A percentile compares a stretch with the other conserved stretches of the same genome.
Conservation (phyloP, 805 yeast species). For the Suhomyces xylopsoci region DNA sequence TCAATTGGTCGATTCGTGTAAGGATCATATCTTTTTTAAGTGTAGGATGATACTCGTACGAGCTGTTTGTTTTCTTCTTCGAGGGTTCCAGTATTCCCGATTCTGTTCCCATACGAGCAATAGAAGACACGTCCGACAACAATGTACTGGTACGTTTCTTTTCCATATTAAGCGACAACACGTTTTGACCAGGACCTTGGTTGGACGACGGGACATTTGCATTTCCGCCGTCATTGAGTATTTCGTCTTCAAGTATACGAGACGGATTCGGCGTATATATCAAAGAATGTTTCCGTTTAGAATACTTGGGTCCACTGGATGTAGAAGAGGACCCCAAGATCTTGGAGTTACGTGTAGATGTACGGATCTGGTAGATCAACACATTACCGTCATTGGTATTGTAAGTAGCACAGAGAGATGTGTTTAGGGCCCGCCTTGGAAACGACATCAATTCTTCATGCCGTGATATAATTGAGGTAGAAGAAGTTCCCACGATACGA, state of each 20-base stretch:
- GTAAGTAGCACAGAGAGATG: slow-evolving; percentile 54
- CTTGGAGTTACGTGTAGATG: slow-evolving; percentile 22
- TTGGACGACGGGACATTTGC: not conserved
- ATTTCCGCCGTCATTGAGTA: slow-evolving; percentile 5
- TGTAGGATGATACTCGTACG: slow-evolving; percentile 29
- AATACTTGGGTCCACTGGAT: slow-evolving; percentile 7
- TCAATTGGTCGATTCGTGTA: slow-evolving; percentile 52
- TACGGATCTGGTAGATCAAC: slow-evolving; percentile 54
- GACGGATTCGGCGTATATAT: slow-evolving; percentile 42
- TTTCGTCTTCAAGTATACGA: slow-evolving; percentile 43
- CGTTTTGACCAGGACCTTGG: slow-evolving; percentile 13
- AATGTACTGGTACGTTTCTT: slow-evolving; percentile 43
- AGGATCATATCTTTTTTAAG: slow-evolving; percentile 65
- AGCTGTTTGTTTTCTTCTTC: slow-evolving; percentile 14
- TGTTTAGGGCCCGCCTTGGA: slow-evolving; percentile 40
- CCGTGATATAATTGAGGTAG: slow-evolving; percentile 60
- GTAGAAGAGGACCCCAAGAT: slow-evolving; percentile 8
- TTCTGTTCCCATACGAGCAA: slow-evolving; percentile 45
- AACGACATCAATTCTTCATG: slow-evolving; percentile 56
- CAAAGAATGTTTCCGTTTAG: slow-evolving; percentile 26
- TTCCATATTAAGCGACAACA: slow-evolving; percentile 37
- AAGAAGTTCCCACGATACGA: slow-evolving; percentile 67
- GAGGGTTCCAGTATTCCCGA: slow-evolving; percentile 24
- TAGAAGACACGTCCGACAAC: slow-evolving; percentile 41
- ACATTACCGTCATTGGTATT: slow-evolving; percentile 45